Conservation (phyloP, 257 asterid genomes). For the Sherardia arvensis region DNA sequence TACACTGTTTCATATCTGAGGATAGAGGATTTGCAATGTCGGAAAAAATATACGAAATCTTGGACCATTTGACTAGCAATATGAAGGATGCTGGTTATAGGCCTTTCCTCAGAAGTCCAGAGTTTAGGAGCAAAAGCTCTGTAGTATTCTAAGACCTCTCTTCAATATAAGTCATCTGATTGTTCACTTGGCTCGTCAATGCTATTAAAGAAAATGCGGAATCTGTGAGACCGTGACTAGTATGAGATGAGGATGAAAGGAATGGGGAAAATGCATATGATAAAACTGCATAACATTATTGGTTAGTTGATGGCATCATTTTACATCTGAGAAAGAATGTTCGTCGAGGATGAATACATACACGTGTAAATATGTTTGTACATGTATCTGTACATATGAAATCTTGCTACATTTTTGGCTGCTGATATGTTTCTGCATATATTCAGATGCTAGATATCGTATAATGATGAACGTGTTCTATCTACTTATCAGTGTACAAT, state of each 20-base stretch:
- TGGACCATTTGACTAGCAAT: conserved; percentile 44
- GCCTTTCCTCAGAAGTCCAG: conserved; percentile 32
- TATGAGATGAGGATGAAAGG: too few species aligned
- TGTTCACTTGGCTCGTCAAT: neutral
- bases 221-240: neutral
- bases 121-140: neutral
- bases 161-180: neutral
- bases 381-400: neutral
- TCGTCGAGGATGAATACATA: neutral
- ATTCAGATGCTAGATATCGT: neutral
- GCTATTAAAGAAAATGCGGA: neutral
- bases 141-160: neutral
- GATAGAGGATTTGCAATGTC: conserved; percentile 44
- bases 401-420: neutral
- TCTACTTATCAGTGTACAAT: too few species aligned
- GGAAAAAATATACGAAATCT: conserved; percentile 32
- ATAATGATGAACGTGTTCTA: too few species aligned
- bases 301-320: neutral
- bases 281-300: neutral
- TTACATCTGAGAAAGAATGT: neutral
- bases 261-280: neutral
- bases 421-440: neutral
- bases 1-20: conserved; percentile 45
- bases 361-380: neutral
- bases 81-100: conserved; percentile 50